phyloP scores from a whole-genome alignment of 2,329 filamentous ascomycete genomes.

The Alternaria ethzedia region DNA sequence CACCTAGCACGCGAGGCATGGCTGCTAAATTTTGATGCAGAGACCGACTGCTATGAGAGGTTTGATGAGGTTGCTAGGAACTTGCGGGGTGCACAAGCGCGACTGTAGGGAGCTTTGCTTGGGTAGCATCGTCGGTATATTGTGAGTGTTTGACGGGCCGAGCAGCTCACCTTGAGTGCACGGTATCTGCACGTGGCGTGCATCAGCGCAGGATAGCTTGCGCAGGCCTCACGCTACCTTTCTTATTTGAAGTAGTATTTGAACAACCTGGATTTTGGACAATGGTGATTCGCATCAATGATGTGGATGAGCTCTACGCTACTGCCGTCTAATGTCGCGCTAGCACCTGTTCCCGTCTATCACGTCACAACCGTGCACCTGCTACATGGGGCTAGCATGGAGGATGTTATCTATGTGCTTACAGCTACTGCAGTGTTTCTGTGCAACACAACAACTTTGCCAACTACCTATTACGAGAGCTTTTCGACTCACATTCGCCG shows the following conservation, averaged over 20 bases:
- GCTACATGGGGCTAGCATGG: constrained; percentile 6
- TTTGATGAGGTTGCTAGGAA: constrained; percentile 25
- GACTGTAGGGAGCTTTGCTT: constrained; percentile 12
- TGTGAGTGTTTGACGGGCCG: neutral
- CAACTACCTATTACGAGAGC: neutral
- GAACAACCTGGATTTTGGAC: neutral
- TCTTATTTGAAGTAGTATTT: neutral
- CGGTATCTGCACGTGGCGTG: constrained; percentile 2
- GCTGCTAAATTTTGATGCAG: constrained; percentile 41
- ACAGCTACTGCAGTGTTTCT: neutral
- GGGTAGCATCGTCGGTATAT: neutral
- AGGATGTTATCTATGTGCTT: neutral
- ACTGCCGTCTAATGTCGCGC: constrained; percentile 6
- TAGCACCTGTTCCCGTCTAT: neutral
- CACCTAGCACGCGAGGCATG: constrained; percentile 39
- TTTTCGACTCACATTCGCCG: neutral
- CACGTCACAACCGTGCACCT: constrained; percentile 13
- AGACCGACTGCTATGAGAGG: constrained; percentile 41
- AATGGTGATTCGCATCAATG: neutral
- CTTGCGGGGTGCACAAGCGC: constrained; percentile 15
- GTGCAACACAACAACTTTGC: constrained; percentile 3
- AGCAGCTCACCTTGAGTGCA: neutral
- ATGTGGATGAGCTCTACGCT: neutral
- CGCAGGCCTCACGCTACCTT: neutral
- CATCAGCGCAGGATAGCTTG: neutral